Base-by-base conservation (phyloP, 2,329 filamentous ascomycete species). In the Calonectria leucothoes region DNA sequence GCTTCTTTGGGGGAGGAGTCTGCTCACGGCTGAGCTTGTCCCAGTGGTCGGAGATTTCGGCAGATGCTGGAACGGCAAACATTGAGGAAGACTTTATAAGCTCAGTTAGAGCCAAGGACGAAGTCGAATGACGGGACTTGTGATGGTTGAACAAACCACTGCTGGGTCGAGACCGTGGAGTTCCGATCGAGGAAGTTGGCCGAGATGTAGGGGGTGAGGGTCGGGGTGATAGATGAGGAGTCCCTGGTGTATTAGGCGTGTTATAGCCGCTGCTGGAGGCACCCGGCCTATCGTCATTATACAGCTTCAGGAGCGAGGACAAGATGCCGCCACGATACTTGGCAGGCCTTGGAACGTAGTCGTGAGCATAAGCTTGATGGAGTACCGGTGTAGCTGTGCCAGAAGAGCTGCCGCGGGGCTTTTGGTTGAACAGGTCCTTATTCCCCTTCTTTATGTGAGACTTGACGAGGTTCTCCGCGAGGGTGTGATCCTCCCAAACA, bases 271-370 rank as follows among this genome's bases (percentile, higher is more conserved):
- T 87, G 68, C 80, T 83, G 17, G 80, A 84, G 45, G 76, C 81
- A 72, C 77, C 78, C 71, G 79, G 78, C 77, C 78, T 81, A 57
- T 87, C 86, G 73, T 90, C 86, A 72, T 91, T 89, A 79, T 94
- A 93, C 12, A 95, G 87, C 82, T 93, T 94, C 64, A 97, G 86
- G 0, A 97, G 86, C 0, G 92, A 93, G 3, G 93, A 92, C 1
- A 97, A 86, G 59, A 96, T 91, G 35, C 95, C 94, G 35, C 92
- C 93, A 64, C 92, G 91, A 82, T 94, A 96, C 75, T 93, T 90
- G 27, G 88, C 85, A 6, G 94, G 94, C 51, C 88, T 88, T 55
- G 93, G 91, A 23, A 94, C 90, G 80, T 94, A 94, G 69, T 86
- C 85, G 57, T 85, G 82, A 17, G 79, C 80, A 70, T 91, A 89